Evolutionary conservation across 228 moss, liverwort and hornwort species (phyloP).

Genomic region (Sphagnum magellanicum): DNA sequence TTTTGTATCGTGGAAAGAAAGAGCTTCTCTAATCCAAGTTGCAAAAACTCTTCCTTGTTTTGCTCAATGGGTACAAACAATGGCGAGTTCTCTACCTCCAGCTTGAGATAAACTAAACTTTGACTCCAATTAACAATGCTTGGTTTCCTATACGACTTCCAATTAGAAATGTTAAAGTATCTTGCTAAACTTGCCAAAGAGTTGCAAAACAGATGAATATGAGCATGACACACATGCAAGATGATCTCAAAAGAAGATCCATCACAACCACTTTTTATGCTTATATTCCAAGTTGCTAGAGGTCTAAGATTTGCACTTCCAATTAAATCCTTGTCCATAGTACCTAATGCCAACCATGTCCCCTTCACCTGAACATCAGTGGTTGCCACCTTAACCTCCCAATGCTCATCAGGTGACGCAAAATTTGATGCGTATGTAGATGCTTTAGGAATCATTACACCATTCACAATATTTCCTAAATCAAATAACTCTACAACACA

Average conservation of each 20-base stretch:
- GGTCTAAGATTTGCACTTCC: constrained; percentile 59
- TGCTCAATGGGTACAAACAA: constrained; percentile 44
- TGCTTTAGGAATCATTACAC: constrained; percentile 58
- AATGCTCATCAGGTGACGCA: constrained; percentile 19
- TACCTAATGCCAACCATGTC: constrained; percentile 80
- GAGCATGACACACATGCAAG: constrained; percentile 48
- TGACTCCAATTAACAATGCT: constrained; percentile 1
- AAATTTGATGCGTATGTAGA: constrained; percentile 40
- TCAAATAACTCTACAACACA: constrained; percentile 67
- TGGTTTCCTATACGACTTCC: constrained; percentile 33
- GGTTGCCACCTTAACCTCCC: constrained; percentile 58
- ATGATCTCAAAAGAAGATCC: constrained; percentile 22
- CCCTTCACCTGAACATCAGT: constrained; percentile 73
- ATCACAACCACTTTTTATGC: constrained; percentile 28
- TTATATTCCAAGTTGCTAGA: constrained; percentile 48
- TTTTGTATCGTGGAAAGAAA: constrained; percentile 25
- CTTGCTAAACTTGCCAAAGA: constrained; percentile 77
- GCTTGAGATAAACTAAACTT: constrained; percentile 30
- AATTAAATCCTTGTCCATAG: constrained; percentile 42
- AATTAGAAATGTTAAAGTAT: constrained; percentile 60
- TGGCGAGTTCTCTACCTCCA: constrained; percentile 59
- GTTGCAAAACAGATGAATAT: constrained; percentile 61
- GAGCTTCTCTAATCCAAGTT: too few species aligned
- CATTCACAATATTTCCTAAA: constrained; percentile 53
- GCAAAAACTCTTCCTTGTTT: too few species aligned